These are phyloP conservation scores for Russula virescens DNA, from an alignment of 768 basidiomycete species.

Conservation along the genomic window DNA sequence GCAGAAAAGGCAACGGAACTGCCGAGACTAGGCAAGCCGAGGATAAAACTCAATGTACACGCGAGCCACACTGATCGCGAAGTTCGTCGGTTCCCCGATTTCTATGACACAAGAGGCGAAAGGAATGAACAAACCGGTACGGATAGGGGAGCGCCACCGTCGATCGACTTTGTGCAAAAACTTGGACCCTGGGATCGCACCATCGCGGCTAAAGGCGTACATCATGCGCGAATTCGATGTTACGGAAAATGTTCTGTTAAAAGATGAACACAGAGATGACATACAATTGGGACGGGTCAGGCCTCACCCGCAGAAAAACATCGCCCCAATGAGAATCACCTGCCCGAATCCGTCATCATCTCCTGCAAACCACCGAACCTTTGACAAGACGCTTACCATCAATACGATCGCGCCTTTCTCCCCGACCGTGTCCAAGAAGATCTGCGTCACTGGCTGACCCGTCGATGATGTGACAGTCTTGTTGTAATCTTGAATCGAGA, in stretches of 20 bases:
- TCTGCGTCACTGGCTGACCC: constrained; percentile 72
- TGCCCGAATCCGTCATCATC: constrained; percentile 21
- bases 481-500: constrained; percentile 69
- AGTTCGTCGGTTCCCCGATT: not conserved
- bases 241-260: constrained; percentile 60
- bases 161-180: constrained; percentile 62
- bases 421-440: constrained; percentile 72
- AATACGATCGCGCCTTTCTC: constrained; percentile 66
- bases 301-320: constrained; percentile 66
- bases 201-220: constrained; percentile 75
- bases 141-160: constrained; percentile 56
- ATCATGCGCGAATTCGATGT: constrained; percentile 80
- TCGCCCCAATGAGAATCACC: constrained; percentile 63
- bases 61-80: constrained; percentile 63
- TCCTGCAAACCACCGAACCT: not conserved
- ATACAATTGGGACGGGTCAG: not conserved
- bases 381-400: constrained; percentile 42
- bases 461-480: constrained; percentile 46
- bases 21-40: constrained; percentile 69
- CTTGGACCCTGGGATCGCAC: constrained; percentile 59
- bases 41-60: constrained; percentile 66
- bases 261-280: not conserved
- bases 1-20: constrained; percentile 63
- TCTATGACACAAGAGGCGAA: not conserved
- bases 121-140: constrained; percentile 45